These are phyloP conservation scores for Rhizodiscina lignyota DNA, from an alignment of 495 filamentous ascomycete genomes.

Conservation along the genomic window DNA sequence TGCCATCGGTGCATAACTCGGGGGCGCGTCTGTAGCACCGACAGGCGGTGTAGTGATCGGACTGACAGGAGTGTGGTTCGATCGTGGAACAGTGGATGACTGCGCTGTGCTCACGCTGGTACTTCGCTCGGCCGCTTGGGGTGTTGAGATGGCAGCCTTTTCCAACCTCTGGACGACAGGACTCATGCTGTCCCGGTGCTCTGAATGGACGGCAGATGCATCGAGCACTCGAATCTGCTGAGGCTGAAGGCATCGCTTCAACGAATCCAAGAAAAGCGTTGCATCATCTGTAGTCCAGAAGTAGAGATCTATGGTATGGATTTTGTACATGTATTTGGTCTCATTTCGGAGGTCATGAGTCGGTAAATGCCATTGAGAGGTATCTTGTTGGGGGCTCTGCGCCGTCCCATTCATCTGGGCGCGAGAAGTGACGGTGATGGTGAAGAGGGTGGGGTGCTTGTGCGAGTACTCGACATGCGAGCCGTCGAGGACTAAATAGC, in stretches of 20 bases:
- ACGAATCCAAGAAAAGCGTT: slow-evolving; percentile 48
- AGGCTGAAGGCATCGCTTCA: slow-evolving; percentile 39
- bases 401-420: slow-evolving; percentile 5
- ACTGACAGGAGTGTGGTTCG: slow-evolving; percentile 20
- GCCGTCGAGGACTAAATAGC: slow-evolving; percentile 38
- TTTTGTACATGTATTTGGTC: slow-evolving; percentile 51
- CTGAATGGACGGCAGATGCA: slow-evolving; percentile 24
- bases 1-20: slow-evolving; percentile 50
- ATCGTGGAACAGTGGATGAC: not conserved
- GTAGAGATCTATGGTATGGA: slow-evolving; percentile 78
- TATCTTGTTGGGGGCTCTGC: slow-evolving; percentile 18
- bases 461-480: slow-evolving; percentile 55
- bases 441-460: slow-evolving; percentile 62
- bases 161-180: slow-evolving; percentile 75
- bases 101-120: slow-evolving; percentile 10
- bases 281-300: slow-evolving; percentile 74
- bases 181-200: slow-evolving; percentile 42
- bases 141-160: slow-evolving; percentile 52
- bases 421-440: slow-evolving; percentile 50
- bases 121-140: slow-evolving; percentile 13
- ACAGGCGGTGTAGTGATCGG: slow-evolving; percentile 18
- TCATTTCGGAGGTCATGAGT: slow-evolving; percentile 51
- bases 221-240: slow-evolving; percentile 43
- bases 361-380: slow-evolving; percentile 63
- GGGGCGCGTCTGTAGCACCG: slow-evolving; percentile 22